These are phyloP conservation scores for Penicillium canariense DNA, from an alignment of 495 filamentous ascomycete species.

Conservation along the genomic window DNA sequence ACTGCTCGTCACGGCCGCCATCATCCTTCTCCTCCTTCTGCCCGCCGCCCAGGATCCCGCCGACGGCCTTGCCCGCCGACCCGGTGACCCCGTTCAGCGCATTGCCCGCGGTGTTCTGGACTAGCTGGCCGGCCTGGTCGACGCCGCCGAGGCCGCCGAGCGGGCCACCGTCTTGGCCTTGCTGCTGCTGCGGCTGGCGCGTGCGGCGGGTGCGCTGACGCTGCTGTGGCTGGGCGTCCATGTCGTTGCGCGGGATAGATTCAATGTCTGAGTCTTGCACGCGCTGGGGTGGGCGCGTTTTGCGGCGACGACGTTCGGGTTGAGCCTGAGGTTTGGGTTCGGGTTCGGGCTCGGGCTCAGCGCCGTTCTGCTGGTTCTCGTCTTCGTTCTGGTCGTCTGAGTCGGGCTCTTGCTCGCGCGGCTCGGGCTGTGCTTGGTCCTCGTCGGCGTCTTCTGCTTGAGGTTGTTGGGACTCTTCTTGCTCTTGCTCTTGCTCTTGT, in stretches of 20 bases:
- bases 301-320: slow-evolving; percentile 31
- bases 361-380: slow-evolving; percentile 18
- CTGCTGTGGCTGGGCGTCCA: slow-evolving; percentile 37
- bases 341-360: slow-evolving; percentile 14
- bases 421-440: slow-evolving; percentile 13
- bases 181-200: slow-evolving; percentile 32
- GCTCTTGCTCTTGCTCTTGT: slow-evolving; percentile 7
- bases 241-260: slow-evolving; percentile 35
- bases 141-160: slow-evolving; percentile 57
- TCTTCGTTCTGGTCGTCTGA: slow-evolving; percentile 8
- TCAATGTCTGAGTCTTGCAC: slow-evolving; percentile 39
- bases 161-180: slow-evolving; percentile 40
- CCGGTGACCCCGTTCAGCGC: slow-evolving; percentile 56
- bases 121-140: slow-evolving; percentile 54
- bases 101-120: slow-evolving; percentile 64
- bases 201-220: slow-evolving; percentile 38
- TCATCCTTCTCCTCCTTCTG: slow-evolving; percentile 42
- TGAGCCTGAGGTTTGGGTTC: slow-evolving; percentile 29
- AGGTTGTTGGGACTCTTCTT: neutral
- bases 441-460: slow-evolving; percentile 14
- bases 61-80: slow-evolving; percentile 57
- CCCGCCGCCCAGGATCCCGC: slow-evolving; percentile 43
- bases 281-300: slow-evolving; percentile 25
- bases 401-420: slow-evolving; percentile 19
- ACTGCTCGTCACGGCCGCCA: slow-evolving; percentile 63